Percentiles rank a stretch among this genome's conserved stretches.
Evolutionary conservation across 192 early-diverging fungal species (phyloP).

Genomic region (Coemansia sp.): DNA sequence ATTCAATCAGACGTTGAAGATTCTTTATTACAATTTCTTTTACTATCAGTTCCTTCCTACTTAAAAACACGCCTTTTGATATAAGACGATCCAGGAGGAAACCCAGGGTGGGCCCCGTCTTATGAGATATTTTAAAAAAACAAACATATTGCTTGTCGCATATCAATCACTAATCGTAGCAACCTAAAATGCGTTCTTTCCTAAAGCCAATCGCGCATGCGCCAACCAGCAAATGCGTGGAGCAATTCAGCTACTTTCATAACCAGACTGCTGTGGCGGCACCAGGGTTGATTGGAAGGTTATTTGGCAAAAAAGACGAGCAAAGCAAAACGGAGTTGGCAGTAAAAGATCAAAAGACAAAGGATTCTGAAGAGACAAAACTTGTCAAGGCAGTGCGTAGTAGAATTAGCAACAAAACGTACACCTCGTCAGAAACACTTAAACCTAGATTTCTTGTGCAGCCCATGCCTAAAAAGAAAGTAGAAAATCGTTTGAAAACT

Average conservation of each 20-base stretch:
- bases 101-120: too few species aligned
- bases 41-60: too few species aligned
- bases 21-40: too few species aligned
- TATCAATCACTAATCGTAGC: not conserved
- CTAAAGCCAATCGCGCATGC: not conserved
- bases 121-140: too few species aligned
- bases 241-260: slow-evolving; percentile 14
- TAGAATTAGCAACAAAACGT: not conserved
- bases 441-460: slow-evolving; percentile 32
- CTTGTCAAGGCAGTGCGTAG: not conserved
- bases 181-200: slow-evolving; percentile 13
- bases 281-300: slow-evolving; percentile 24
- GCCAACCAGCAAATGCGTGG: not conserved
- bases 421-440: not conserved
- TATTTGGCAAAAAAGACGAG: slow-evolving; percentile 37
- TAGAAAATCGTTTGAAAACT: slow-evolving; percentile 17
- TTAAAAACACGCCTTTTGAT: too few species aligned
- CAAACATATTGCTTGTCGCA: not conserved
- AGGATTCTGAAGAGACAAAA: not conserved
- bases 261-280: slow-evolving; percentile 22
- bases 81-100: too few species aligned
- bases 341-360: not conserved
- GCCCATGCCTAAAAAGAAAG: slow-evolving; percentile 7
- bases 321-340: not conserved
- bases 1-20: too few species aligned